Evolutionary conservation across 225 moss, liverwort and hornwort genomes (phyloP).

Genomic region (Sphagnum contortum): DNA sequence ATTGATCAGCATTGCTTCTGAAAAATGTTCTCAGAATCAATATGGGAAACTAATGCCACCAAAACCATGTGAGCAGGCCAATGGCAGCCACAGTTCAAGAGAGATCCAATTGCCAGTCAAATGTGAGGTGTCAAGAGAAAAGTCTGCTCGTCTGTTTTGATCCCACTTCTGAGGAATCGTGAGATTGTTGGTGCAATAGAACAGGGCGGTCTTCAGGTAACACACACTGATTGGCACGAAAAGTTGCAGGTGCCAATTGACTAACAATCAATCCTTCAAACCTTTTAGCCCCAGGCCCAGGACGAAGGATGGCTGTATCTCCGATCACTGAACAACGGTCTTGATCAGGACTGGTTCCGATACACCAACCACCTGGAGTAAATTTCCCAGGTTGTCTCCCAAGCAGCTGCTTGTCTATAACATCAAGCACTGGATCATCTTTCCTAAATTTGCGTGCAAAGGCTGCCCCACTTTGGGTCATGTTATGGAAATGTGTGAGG

Average conservation of each 20-base stretch:
- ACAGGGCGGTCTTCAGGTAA: no score
- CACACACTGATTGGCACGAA: conserved; percentile 53
- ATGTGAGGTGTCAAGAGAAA: no score
- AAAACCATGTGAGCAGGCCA: no score
- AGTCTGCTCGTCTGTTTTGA: no score
- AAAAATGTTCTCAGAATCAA: no score
- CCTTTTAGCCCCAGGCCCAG: conserved; percentile 49
- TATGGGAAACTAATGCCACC: no score
- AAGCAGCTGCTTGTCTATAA: conserved; percentile 75
- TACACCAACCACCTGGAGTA: conserved; percentile 93
- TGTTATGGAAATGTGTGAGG: conserved; percentile 58
- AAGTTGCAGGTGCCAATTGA: conserved; percentile 32
- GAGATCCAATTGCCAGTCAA: no score
- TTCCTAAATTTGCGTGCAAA: conserved; percentile 82
- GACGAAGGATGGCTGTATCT: conserved; percentile 33
- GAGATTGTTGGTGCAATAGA: no score
- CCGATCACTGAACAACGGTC: conserved; percentile 45
- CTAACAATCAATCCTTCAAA: conserved; percentile 42
- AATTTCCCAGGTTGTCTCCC: conserved; percentile 59
- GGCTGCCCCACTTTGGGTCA: conserved; percentile 84
- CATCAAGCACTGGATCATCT: conserved; percentile 66
- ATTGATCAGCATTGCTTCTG: no score
- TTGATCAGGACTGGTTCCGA: conserved; percentile 32
- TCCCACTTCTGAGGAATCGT: no score
- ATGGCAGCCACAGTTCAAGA: no score